These are phyloP conservation scores for Aristolochia californica DNA, from an alignment of 164 flowering plant species.

Conservation along the genomic window DNA sequence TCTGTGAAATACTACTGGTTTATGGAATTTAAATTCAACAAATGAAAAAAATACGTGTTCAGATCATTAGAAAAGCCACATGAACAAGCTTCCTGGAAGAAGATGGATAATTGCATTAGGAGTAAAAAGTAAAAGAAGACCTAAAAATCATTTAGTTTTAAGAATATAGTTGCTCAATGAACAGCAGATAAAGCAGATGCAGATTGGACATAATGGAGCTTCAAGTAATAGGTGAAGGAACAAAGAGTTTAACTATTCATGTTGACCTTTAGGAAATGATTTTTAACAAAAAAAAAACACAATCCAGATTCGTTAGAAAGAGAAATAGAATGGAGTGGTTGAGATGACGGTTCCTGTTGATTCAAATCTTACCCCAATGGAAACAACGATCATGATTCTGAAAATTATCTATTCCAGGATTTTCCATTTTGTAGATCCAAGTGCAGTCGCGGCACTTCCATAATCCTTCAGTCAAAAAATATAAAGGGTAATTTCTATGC, in stretches of 20 bases:
- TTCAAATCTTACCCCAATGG: conserved; percentile 8
- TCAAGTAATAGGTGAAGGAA: background rate
- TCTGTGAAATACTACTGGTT: too few species aligned
- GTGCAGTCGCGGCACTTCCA: conserved; percentile 40
- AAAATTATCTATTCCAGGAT: conserved; percentile 13
- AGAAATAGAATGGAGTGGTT: background rate
- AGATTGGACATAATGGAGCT: too few species aligned
- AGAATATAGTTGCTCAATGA: too few species aligned
- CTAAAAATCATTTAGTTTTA: background rate
- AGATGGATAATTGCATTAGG: background rate
- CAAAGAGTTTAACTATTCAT: background rate
- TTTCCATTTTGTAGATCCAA: conserved; percentile 26
- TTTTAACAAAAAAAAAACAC: conserved; percentile 3
- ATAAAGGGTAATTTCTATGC: conserved; percentile 6
- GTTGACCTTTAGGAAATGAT: conserved; percentile 9
- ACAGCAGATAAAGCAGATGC: too few species aligned
- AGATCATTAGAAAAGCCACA: background rate
- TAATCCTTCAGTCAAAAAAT: conserved; percentile 28
- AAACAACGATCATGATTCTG: conserved; percentile 9
- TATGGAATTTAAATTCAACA: background rate
- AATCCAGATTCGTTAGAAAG: too few species aligned
- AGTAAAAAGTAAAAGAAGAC: background rate
- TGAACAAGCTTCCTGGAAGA: background rate
- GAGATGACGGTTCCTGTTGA: conserved; percentile 11
- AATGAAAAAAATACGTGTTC: background rate